Evolutionary conservation across 371 early-diverging fungal genomes (phyloP).

Genomic region (Fennellomyces sp.): DNA sequence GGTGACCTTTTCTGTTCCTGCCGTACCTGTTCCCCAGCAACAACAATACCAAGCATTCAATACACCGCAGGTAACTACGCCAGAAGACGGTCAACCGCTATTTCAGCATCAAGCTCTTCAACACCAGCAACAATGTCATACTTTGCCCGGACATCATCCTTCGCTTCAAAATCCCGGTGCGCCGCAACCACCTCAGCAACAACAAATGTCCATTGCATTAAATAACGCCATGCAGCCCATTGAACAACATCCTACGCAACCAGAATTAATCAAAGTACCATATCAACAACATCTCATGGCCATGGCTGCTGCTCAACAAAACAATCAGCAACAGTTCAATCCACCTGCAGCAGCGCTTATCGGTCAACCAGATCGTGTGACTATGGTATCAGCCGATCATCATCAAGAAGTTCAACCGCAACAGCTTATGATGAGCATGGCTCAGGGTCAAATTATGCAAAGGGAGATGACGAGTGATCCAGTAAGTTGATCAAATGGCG

Average conservation of each 20-base stretch:
- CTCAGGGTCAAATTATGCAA: background rate
- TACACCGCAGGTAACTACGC: conserved; percentile 14
- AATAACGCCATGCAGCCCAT: background rate
- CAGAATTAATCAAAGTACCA: conserved; percentile 4
- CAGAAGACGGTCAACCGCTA: conserved; percentile 17
- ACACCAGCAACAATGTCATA: background rate
- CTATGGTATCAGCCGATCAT: conserved; percentile 4
- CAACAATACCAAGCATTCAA: conserved; percentile 2
- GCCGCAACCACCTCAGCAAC: conserved; percentile 4
- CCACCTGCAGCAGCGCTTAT: conserved; percentile 1
- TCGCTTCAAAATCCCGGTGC: background rate
- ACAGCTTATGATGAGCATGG: background rate
- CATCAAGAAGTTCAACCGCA: conserved; percentile 4
- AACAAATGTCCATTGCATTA: conserved; percentile 2
- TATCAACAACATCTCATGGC: conserved; percentile 9
- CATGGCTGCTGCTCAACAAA: conserved; percentile 4
- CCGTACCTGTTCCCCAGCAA: conserved; percentile 3
- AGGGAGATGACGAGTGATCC: background rate
- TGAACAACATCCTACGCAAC: background rate
- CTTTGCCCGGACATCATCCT: background rate
- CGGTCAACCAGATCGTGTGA: conserved; percentile 4
- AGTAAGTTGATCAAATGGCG: background rate
- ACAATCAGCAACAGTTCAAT: background rate
- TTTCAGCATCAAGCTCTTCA: conserved; percentile 10
- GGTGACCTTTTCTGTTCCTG: conserved; percentile 7